Evolutionary conservation across 176 grass and related monocot genomes (phyloP), one percentile per base, ranked within the genome.

Genomic region (Pontederia paniculata): DNA sequence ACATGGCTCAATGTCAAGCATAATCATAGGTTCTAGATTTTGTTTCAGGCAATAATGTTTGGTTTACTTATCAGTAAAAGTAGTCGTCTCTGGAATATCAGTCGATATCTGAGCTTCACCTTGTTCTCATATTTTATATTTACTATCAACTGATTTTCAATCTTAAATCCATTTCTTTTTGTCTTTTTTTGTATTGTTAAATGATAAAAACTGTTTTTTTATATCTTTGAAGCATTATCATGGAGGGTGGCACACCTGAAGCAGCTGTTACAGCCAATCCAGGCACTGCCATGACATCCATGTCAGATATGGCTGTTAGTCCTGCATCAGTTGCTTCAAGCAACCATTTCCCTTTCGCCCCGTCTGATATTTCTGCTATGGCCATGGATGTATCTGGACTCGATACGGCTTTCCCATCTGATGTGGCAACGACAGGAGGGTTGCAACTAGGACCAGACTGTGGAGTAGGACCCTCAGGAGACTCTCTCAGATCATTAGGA

Each of bases 241-340:
- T 82, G 63, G 83, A 90, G 65, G 81, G 70, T 55, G 71, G 68
- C 55, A 80, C 50, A 18, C 57, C 60, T 73, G 83, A 73, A 52
- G 66, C 55, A 31, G 80, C 75, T 60, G 72, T 76, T 69, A 57
- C 61, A 70, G 77, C 69, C 14, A 45, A 69, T 65, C 75, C 76
- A 37, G 63, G 60, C 17, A 80, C 74, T 74, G 77, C 76, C 54
- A 85, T 84, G 53, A 77, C 86, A 75, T 86, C 57, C 14, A 62
- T 62, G 48, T 72, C 90, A 50, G 90, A 96, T 50, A 89, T 96
- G 90, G 85, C 74, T 52, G 68, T 89, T 76, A 96, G 90, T 66
- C 85, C 90, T 43, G 81, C 82, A 63, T 89, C 90, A 57, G 90
- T 71, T 16, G 90, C 85, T 9, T 96, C 90, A 73, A 89, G 79